phyloP scores from a whole-genome alignment of 805 yeast species.

The Candida suzukii region DNA sequence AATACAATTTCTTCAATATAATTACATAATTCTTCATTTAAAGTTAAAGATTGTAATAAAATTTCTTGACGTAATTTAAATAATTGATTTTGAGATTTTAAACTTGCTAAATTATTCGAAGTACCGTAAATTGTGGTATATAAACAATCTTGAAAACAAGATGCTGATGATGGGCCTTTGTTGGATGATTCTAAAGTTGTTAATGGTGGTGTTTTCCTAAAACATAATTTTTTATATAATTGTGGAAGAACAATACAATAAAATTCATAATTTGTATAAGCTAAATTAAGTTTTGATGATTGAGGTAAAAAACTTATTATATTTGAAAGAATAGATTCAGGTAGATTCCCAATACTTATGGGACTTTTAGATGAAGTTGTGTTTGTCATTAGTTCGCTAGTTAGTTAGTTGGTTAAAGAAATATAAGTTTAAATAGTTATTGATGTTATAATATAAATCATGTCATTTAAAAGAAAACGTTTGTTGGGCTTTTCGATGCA shows the following conservation, averaged over 20 bases:
- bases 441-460: too few species aligned
- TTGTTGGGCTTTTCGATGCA: neutral
- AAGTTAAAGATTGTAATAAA: slow-evolving; percentile 28
- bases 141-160: slow-evolving; percentile 27
- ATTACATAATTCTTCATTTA: slow-evolving; percentile 27
- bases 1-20: slow-evolving; percentile 29
- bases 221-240: slow-evolving; percentile 31
- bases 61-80: slow-evolving; percentile 32
- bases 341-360: slow-evolving; percentile 11
- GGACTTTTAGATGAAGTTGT: neutral
- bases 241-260: slow-evolving; percentile 22
- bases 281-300: slow-evolving; percentile 27
- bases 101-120: slow-evolving; percentile 24
- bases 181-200: too few species aligned
- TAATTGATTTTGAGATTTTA: slow-evolving; percentile 29
- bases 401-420: too few species aligned
- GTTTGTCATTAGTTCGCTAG: too few species aligned
- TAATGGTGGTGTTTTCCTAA: slow-evolving; percentile 25
- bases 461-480: neutral
- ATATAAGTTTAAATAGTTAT: too few species aligned
- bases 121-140: slow-evolving; percentile 33
- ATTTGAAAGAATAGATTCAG: slow-evolving; percentile 12
- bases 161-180: slow-evolving; percentile 18
- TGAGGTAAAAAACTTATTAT: slow-evolving; percentile 30
- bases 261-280: slow-evolving; percentile 24